Percentiles rank a stretch among this genome's conserved stretches.
Conservation (phyloP, 129 eudicot species). For the Tagetes patula region DNA sequence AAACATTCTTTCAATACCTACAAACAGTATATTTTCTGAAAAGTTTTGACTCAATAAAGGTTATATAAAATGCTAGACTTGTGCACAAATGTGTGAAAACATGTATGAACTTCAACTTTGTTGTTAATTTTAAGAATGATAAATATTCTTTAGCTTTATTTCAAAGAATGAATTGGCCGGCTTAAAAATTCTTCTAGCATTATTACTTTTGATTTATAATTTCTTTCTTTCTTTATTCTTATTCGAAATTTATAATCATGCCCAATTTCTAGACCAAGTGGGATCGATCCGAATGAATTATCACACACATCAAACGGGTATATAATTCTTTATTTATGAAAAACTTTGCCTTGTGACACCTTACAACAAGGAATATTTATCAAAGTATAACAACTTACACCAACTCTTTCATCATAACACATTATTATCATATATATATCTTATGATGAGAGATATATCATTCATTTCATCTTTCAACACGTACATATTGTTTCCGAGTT, state of each 20-base stretch:
- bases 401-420: slow-evolving; percentile 12
- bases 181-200: slow-evolving; percentile 17
- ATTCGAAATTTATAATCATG: not conserved
- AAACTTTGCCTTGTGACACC: not conserved
- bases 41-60: not conserved
- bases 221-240: not conserved
- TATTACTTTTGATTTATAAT: not conserved
- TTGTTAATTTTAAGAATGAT: slow-evolving; percentile 4
- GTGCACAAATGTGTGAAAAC: not conserved
- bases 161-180: slow-evolving; percentile 8
- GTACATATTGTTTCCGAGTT: not conserved
- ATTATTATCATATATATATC: no score
- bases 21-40: no score
- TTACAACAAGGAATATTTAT: not conserved
- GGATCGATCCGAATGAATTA: not conserved
- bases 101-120: not conserved
- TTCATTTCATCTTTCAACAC: slow-evolving; percentile 14
- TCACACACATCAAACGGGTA: not conserved
- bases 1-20: no score
- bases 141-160: slow-evolving; percentile 26
- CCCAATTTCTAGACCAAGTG: not conserved
- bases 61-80: not conserved
- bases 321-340: no score
- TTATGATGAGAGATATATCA: slow-evolving; percentile 10
- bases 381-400: not conserved